A percentile compares a stretch with the other conserved stretches of the same genome.
These are phyloP conservation scores for Trichoderma arundinaceum DNA, from an alignment of 2,329 filamentous ascomycete species.

Conservation along the genomic window DNA sequence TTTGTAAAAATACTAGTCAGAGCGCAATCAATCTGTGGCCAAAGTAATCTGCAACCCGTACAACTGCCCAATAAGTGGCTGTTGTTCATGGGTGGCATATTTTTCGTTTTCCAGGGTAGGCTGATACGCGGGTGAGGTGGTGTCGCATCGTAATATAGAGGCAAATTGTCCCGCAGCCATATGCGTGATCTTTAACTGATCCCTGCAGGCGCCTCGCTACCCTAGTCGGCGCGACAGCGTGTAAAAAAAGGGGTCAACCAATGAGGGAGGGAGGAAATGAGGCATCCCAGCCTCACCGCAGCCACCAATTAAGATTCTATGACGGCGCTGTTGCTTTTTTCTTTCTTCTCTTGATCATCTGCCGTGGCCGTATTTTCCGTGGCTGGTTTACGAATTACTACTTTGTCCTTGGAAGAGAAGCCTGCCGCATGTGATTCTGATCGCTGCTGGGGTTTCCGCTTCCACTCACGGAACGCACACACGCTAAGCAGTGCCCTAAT, in stretches of 20 bases:
- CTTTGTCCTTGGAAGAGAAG: neutral
- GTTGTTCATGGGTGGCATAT: neutral
- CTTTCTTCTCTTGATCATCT: neutral
- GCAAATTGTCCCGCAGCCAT: constrained; percentile 2
- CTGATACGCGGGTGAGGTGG: neutral
- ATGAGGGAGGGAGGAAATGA: neutral
- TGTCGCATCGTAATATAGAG: constrained; percentile 4
- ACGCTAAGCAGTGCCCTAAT: neutral
- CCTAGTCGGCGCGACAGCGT: constrained; percentile 15
- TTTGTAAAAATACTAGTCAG: too few species aligned
- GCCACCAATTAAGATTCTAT: constrained; percentile 6
- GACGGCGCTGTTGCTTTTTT: neutral
- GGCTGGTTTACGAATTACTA: too few species aligned
- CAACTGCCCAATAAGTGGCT: neutral
- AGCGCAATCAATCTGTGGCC: neutral
- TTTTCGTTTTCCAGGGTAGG: constrained; percentile 16
- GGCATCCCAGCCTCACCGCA: constrained; percentile 21
- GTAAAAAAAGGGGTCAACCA: constrained; percentile 29
- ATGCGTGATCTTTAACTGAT: constrained; percentile 1
- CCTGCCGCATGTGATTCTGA: neutral
- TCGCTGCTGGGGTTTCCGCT: neutral
- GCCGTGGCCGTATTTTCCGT: neutral
- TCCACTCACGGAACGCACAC: neutral
- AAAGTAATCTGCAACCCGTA: neutral
- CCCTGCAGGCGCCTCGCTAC: constrained; percentile 19